Evolutionary conservation across 2,329 filamentous ascomycete species (phyloP), one percentile per base, ranked within the genome.

Genomic region (Trichophyton mentagrophytes): DNA sequence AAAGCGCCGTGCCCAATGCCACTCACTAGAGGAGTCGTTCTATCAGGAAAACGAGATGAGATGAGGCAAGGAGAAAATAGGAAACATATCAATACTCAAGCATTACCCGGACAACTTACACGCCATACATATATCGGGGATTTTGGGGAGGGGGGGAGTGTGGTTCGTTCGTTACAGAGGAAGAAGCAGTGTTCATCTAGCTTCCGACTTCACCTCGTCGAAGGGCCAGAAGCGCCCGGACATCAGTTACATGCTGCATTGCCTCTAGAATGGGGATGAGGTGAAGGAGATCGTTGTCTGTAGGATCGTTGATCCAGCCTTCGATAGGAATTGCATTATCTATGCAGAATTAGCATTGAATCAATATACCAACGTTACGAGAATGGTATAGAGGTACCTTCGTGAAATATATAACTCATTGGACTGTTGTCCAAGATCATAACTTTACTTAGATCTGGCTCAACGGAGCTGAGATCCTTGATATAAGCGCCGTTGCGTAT

Each of bases 351-450:
- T 1, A 25, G 2, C 22, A 51, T 51, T 27, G 27, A 30, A 30
- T 30, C 27, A 30, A 30, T 7, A 7, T 30, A 30, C 7, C 27
- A 30, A 27, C 1, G 5, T 30, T 30, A 30, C 6, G 27, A 7
- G 27, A 7, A 1, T 30, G 7, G 27, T 22, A 22, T 11, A 13
- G 22, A 38, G 82, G 71, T 77, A 93, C 93, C 92, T 85, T 96
- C 90, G 72, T 97, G 92, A 76, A 97, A 97, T 77, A 96, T 89
- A 76, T 97, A 99, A 77, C 91, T 96, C 79, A 96, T 84, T 60
- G 93, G 93, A 74, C 90, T 96, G 72, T 99, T 99, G 77, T 99
- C 93, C 74, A 99, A 79, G 72, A 99, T 99, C 88, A 97, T 96
- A 63, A 99, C 93, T 76, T 90, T 95, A 77, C 91, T 96, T 70